Percentiles rank a stretch among this genome's conserved stretches.
These are phyloP conservation scores for Fusarium compactum DNA, from an alignment of 2,329 filamentous ascomycete species.

Conservation along the genomic window DNA sequence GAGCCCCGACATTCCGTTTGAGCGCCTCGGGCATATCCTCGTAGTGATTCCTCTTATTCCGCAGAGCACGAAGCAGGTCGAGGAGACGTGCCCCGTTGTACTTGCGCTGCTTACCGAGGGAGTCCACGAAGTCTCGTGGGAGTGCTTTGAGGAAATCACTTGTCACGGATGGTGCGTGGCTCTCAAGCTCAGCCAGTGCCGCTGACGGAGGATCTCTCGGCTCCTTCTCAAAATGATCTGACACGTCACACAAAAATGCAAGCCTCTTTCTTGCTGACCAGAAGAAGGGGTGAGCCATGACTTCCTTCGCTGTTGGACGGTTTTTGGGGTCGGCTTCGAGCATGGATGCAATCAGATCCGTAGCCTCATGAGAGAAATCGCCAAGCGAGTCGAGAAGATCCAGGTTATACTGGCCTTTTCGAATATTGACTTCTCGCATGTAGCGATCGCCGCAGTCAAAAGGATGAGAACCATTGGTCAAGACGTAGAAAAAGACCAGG, in stretches of 20 bases:
- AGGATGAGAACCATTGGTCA: constrained; percentile 91
- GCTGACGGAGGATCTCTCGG: constrained; percentile 82
- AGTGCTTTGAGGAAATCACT: constrained; percentile 83
- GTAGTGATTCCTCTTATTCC: constrained; percentile 98
- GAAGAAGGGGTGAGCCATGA: constrained; percentile 96
- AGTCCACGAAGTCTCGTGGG: constrained; percentile 86
- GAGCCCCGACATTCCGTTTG: constrained; percentile 74
- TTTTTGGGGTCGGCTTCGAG: constrained; percentile 64
- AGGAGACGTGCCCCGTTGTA: constrained; percentile 88
- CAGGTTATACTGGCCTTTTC: constrained; percentile 84
- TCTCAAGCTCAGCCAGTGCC: constrained; percentile 71
- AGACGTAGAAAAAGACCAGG: constrained; percentile 98
- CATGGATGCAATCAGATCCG: constrained; percentile 89
- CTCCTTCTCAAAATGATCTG: constrained; percentile 96
- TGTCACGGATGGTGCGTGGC: constrained; percentile 64
- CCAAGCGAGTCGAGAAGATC: constrained; percentile 79
- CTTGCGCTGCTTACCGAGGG: constrained; percentile 92
- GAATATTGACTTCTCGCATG: constrained; percentile 97
- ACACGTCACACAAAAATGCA: constrained; percentile 94
- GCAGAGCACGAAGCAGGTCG: constrained; percentile 86
- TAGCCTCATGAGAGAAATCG: constrained; percentile 86
- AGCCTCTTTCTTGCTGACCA: constrained; percentile 92
- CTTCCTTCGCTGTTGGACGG: constrained; percentile 78
- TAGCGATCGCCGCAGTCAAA: constrained; percentile 95
- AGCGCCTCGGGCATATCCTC: constrained; percentile 91